Evolutionary conservation across 2,329 filamentous ascomycete species (phyloP).

Genomic region (Fusarium fracticaudum): DNA sequence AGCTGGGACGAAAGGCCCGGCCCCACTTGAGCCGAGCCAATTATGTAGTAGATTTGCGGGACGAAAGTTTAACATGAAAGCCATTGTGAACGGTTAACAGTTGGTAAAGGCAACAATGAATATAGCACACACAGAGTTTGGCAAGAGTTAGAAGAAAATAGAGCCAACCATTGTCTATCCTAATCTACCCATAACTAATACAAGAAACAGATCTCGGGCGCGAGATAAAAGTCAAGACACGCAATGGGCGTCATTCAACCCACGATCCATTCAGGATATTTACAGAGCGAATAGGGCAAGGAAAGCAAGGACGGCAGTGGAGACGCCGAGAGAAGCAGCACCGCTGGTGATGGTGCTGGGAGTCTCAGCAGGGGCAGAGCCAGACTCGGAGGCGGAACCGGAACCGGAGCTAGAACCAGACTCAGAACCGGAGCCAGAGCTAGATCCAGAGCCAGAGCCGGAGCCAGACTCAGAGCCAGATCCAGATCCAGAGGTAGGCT

Average conservation of each 20-base stretch:
- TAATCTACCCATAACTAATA: constrained; percentile 42
- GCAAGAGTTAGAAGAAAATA: constrained; percentile 11
- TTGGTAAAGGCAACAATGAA: neutral
- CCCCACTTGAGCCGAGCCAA: neutral
- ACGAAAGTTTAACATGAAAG: neutral
- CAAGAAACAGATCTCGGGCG: constrained; percentile 43
- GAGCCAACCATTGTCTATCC: constrained; percentile 41
- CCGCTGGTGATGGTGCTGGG: constrained; percentile 25
- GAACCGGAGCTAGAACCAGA: constrained; percentile 27
- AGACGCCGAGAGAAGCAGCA: constrained; percentile 31
- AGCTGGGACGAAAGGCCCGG: neutral
- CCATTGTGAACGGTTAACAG: neutral
- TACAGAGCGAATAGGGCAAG: constrained; percentile 40
- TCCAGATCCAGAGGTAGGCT: neutral
- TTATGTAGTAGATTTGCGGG: neutral
- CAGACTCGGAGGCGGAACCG: constrained; percentile 19
- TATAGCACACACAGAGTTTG: neutral
- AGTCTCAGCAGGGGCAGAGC: constrained; percentile 27
- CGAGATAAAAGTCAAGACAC: constrained; percentile 40
- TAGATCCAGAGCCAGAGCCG: constrained; percentile 8
- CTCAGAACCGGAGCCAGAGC: constrained; percentile 19
- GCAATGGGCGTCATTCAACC: constrained; percentile 38
- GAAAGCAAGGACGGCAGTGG: constrained; percentile 30
- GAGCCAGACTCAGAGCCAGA: neutral
- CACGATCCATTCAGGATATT: constrained; percentile 37